phyloP scores from a whole-genome alignment of 2,329 filamentous ascomycete genomes.

The Colletotrichum cuscutae region DNA sequence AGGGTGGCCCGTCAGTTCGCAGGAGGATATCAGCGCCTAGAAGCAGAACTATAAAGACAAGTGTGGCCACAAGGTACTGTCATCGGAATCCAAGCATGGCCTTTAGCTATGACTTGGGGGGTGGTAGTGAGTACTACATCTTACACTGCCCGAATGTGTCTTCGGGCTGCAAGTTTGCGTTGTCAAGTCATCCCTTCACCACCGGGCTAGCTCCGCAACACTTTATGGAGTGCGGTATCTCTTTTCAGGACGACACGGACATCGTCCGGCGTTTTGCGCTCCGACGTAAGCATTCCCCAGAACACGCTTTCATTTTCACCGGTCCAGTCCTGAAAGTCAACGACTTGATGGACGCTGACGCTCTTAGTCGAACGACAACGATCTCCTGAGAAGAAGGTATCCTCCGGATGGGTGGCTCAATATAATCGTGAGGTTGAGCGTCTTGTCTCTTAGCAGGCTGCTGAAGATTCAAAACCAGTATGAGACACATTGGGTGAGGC shows the following conservation, averaged over 20 bases:
- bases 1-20: fast-evolving
- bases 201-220: not conserved
- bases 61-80: not conserved
- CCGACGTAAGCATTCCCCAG: not conserved
- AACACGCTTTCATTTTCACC: too few relatives aligned
- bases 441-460: too few relatives aligned
- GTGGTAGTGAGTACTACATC: not conserved
- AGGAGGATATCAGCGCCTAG: too few relatives aligned
- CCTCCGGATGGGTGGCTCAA: too few relatives aligned
- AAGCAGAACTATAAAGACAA: not conserved
- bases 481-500: too few relatives aligned
- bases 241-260: not conserved
- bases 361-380: too few relatives aligned
- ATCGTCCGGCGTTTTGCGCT: not conserved
- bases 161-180: not conserved
- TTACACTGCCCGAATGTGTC: not conserved
- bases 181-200: not conserved
- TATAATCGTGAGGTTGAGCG: too few relatives aligned
- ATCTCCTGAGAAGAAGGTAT: too few relatives aligned
- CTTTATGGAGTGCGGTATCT: not conserved
- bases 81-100: not conserved
- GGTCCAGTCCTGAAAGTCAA: too few relatives aligned
- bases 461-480: too few relatives aligned
- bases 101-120: not conserved
- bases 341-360: too few relatives aligned